Base-by-base conservation (phyloP, 2,329 filamentous ascomycete genomes). In the Alternaria conjuncta region DNA sequence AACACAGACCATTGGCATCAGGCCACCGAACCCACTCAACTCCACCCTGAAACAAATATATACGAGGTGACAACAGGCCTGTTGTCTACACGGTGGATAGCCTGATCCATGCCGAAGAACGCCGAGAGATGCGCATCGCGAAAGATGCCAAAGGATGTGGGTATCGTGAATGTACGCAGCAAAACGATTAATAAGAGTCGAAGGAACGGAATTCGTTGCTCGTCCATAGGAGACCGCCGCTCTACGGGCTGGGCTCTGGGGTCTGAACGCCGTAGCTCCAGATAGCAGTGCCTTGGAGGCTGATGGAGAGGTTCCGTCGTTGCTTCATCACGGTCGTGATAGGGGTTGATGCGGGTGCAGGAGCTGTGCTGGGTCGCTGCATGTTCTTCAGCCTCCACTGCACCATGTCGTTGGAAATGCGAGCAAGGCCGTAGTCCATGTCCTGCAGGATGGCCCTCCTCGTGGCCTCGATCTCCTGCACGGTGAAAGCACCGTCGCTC, bases 231-330 rank as follows among this genome's bases (percentile, higher is more conserved):
- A 49, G 21, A 53, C 28, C 43, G 28, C 47, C 21, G 18, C 28
- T 36, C 75, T 67, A 80, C 44, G 79, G 79, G 66, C 78, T 80
- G n/a, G 78, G 79, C 56, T 78, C 78, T 9, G 79, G 79, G n/a
- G 79, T 80, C 53, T 77, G 74, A 41, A 77, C 63, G 20, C 79
- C 79, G 54, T 75, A 61, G 47, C 60, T 67, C 77, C 78, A 79
- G 10, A 76, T 67, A 9, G 76, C 68, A 11, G 70, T 67, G 18
- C 78, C 75, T 8, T 68, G 64, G 20, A 78, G 68, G 57, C 64
- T 64, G 45, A 79, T 65, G 59, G 65, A 69, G 36, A 75, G 64
- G 61, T 74, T 74, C 28, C 71, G 71, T 45, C 66, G 57, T 8
- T 67, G 57, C 28, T 73, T 71, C 46, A 28, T 20, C n/a, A 36